A percentile compares a stretch with the other conserved stretches of the same genome.
phyloP scores from a whole-genome alignment of 306 rosid species.

The Sphenostylis stenocarpa region DNA sequence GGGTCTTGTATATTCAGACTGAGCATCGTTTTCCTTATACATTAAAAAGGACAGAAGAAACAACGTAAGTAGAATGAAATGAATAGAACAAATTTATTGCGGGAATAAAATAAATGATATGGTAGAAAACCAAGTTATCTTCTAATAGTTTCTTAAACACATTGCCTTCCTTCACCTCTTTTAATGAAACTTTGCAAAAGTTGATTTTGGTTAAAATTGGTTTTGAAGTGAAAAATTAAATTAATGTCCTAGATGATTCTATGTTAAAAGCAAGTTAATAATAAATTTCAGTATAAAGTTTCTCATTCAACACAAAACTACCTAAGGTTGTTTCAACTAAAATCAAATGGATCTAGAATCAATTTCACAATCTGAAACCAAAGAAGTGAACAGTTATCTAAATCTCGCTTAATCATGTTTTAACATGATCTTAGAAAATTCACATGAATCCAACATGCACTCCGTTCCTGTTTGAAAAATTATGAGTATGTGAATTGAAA shows the following conservation, averaged over 20 bases:
- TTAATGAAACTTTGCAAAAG: too few relatives aligned
- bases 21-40: constrained; percentile 36
- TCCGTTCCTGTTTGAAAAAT: background rate
- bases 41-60: constrained; percentile 20
- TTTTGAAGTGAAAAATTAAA: background rate
- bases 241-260: background rate
- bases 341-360: too few relatives aligned
- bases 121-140: constrained; percentile 15
- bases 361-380: too few relatives aligned
- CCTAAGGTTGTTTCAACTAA: too few relatives aligned
- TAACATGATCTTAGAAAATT: background rate
- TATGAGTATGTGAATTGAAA: background rate
- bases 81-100: background rate
- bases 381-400: too few relatives aligned
- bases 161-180: background rate
- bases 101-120: background rate
- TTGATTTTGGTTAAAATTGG: background rate
- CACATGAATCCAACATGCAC: background rate
- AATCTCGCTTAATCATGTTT: background rate
- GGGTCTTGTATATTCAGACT: constrained; percentile 59
- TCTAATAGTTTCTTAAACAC: background rate
- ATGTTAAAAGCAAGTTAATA: background rate
- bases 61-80: constrained; percentile 28
- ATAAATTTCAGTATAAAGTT: background rate
- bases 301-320: background rate